Conservation (phyloP, 2,329 filamentous ascomycete species). For the Didymosphaeria variabile region DNA sequence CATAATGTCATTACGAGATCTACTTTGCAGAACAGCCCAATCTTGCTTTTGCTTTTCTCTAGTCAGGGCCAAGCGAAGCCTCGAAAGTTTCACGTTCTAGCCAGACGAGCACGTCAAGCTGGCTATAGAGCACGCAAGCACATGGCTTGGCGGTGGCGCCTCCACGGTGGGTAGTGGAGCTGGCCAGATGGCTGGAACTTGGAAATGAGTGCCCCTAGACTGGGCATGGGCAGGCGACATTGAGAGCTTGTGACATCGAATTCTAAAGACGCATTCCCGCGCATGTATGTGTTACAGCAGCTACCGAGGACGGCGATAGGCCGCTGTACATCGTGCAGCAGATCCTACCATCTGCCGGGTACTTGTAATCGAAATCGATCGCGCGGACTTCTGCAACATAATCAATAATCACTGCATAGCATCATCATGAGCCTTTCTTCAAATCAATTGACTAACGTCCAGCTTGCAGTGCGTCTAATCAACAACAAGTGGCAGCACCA, state of each 20-base stretch:
- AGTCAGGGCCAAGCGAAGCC: neutral
- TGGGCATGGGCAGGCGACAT: neutral
- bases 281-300: neutral
- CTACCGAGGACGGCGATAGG: too few species aligned
- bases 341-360: neutral
- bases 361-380: neutral
- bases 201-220: neutral
- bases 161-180: neutral
- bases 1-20: neutral
- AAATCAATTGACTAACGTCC: too few species aligned
- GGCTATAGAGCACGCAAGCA: neutral
- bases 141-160: constrained; percentile 1
- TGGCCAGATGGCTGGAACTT: neutral
- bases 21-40: neutral
- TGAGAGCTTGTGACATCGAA: neutral
- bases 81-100: neutral
- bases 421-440: neutral
- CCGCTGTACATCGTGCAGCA: neutral
- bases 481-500: too few species aligned
- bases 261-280: neutral
- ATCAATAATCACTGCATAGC: neutral
- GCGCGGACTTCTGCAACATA: neutral
- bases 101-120: neutral
- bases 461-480: too few species aligned
- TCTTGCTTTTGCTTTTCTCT: neutral